Evolutionary conservation across 1,284 basidiomycete species (phyloP).

Genomic region (Athelia sp.): DNA sequence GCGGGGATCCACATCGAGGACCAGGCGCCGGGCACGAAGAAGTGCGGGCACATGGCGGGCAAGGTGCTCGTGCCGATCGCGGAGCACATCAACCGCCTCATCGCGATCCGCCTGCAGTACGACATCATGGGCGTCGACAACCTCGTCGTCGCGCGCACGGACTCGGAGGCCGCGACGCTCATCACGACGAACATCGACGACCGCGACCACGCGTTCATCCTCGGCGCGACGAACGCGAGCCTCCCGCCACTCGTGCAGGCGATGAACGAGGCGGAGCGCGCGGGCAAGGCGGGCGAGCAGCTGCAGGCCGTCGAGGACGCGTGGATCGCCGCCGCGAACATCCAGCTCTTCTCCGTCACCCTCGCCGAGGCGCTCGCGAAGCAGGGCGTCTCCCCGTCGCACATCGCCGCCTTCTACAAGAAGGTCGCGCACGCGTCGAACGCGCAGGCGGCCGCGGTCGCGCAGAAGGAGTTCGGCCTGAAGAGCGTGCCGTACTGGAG

Average conservation of each 20-base stretch:
- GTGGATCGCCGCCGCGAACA: slow-evolving; percentile 76
- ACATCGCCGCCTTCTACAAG: slow-evolving; percentile 54
- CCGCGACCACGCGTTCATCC: slow-evolving; percentile 95
- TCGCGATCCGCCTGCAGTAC: slow-evolving; percentile 63
- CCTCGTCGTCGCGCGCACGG: slow-evolving; percentile 74
- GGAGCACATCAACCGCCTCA: slow-evolving; percentile 78
- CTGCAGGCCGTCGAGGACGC: slow-evolving; percentile 87
- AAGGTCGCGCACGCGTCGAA: slow-evolving; percentile 68
- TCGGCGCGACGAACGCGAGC: slow-evolving; percentile 81
- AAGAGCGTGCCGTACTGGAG: slow-evolving; percentile 77
- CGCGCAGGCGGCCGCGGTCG: slow-evolving; percentile 67
- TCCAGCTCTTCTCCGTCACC: slow-evolving; percentile 76
- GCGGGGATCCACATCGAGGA: slow-evolving; percentile 83
- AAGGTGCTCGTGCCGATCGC: slow-evolving; percentile 78
- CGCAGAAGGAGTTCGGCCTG: slow-evolving; percentile 78
- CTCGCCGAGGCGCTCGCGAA: slow-evolving; percentile 71
- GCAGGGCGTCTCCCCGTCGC: slow-evolving; percentile 47
- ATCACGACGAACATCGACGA: slow-evolving; percentile 97
- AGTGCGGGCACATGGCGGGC: slow-evolving; percentile 82
- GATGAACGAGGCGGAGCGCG: slow-evolving; percentile 81
- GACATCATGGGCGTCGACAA: slow-evolving; percentile 65
- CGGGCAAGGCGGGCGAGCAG: slow-evolving; percentile 75
- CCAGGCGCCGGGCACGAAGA: slow-evolving; percentile 81
- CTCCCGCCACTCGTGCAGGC: slow-evolving; percentile 69
- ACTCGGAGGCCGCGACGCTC: slow-evolving; percentile 92